Base-by-base conservation (phyloP, 164 flowering plant species). In the Annona squamosa region DNA sequence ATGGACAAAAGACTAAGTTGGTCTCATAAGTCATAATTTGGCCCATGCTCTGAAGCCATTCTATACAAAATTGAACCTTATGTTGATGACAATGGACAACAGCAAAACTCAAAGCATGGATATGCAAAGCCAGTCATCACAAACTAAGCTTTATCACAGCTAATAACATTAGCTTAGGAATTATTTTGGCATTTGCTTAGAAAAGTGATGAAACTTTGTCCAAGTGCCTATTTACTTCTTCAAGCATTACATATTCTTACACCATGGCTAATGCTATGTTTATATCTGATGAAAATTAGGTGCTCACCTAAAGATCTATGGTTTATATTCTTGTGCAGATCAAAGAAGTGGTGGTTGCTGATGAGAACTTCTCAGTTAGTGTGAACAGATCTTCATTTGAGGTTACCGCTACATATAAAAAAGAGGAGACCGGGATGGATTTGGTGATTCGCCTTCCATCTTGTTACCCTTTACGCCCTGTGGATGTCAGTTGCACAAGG, bases 341-440 rank as follows among this genome's bases (percentile, higher is more conserved):
- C 68, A 91, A 90, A 81, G 89, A 83, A 76, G 87, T 89, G 17
- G 79, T 80, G 74, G 82, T 89, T 79, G 83, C 80, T 41, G 97
- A 93, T 79, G 98, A 93, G 59, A 88, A 86, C 75, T 96, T 96
- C 68, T 85, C 93, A 56, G 87, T 93, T 66, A 86, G 87, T 72
- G 93, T 93, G 57, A 93, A 91, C 80, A 96, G 91, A 80, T 87
- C 95, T 67, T 90, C 93, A 56, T 85, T 83, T 83, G 98, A 96
- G 81, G 93, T 93, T 46, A 89, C 88, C 80, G 99, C 99, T 52
- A 96, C 98, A 43, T 93, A 96, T 72, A 91, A 87, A 67, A 96
- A 92, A 84, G 99, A 96, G 71, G 99, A 96, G 79, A 87, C 94
- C 0, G 90, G 91, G 71, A 92, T 96, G 95, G 98, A 96, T 83